Base-by-base conservation (phyloP, 2,329 filamentous ascomycete species). In the Penicillium sp. region DNA sequence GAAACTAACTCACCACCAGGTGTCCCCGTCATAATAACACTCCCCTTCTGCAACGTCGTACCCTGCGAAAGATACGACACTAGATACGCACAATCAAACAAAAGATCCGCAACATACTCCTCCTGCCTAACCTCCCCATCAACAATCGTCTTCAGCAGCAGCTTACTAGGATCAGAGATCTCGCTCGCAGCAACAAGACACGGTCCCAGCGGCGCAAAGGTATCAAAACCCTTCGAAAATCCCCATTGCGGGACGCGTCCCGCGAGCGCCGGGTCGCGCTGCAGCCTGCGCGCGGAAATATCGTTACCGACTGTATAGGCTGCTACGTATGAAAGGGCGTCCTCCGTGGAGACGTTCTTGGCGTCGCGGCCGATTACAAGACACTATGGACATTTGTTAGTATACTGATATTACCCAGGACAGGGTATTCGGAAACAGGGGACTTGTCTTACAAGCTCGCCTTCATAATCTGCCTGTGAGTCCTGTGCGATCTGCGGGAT, bases 401-500 rank as follows among this genome's bases (percentile, higher is more conserved):
- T 18, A 76, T 0, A 39, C 37, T 39, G 37, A 39, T 8, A 39
- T 31, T 31, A 31, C 29, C 18, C 4, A 18, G 24, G 16, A 10
- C 9, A 11, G 14, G 39, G 22, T n/a, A n/a, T 26, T 43, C 79
- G 80, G 46, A 74, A 76, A 29, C 5, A 26, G 24, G 24, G 37
- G 16, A 13, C 2, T 8, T 14, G 16, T 24, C 45, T 26, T 26
- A 89, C 85, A 13, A 91, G 79, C 75, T 91, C 88, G 67, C 86
- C 88, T 73, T 92, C 88, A 71, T 90, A 90, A 73, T 91, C 88
- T 0, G 84, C 84, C 14, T 75, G 74, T 32, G 79, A 79, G 55
- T 85, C 77, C 72, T 89, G 88, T 0, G 85, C 87, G 55, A 87
- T 76, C 7, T 75, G 68, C 10, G 84, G 85, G 47, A 91, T 79